Percentiles rank a stretch among this genome's conserved stretches.
Evolutionary conservation across 2,329 filamentous ascomycete species (phyloP).

Genomic region (Ceratocystis eucalypticola): DNA sequence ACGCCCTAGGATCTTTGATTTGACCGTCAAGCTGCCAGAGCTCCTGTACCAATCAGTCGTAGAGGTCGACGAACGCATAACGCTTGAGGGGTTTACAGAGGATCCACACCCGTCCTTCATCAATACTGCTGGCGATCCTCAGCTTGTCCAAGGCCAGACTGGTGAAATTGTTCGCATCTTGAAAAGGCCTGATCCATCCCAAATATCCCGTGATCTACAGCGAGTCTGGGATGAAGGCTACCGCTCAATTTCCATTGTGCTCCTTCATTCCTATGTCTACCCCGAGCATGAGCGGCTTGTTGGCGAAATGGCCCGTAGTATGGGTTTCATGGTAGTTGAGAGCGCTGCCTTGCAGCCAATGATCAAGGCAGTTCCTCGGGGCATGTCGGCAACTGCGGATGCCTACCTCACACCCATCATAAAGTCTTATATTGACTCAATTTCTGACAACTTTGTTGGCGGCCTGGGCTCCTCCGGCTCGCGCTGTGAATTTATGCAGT

Average conservation of each 20-base stretch:
- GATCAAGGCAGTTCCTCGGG: conserved; percentile 34
- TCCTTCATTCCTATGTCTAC: conserved; percentile 89
- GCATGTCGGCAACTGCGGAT: conserved; percentile 32
- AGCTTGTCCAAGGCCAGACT: conserved; percentile 49
- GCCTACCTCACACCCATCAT: conserved; percentile 33
- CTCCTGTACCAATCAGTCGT: conserved; percentile 73
- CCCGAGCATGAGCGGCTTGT: conserved; percentile 71
- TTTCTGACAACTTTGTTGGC: conserved; percentile 49
- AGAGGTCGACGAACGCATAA: conserved; percentile 85
- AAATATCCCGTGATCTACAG: conserved; percentile 44
- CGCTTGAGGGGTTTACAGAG: conserved; percentile 82
- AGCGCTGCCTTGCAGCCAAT: conserved; percentile 30
- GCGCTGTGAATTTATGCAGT: conserved; percentile 91
- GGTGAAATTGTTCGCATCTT: conserved; percentile 57
- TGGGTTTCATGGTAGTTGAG: conserved; percentile 38
- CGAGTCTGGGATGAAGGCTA: conserved; percentile 51
- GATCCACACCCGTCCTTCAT: conserved; percentile 53
- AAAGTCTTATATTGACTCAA: conserved; percentile 30
- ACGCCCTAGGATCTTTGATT: conserved; percentile 77
- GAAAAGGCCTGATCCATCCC: conserved; percentile 40
- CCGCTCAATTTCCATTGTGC: conserved; percentile 70
- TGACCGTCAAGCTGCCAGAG: conserved; percentile 76
- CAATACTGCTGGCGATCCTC: conserved; percentile 57
- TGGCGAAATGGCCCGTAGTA: conserved; percentile 60
- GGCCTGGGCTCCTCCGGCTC: conserved; percentile 71